These are phyloP conservation scores for Remersonia thermophila DNA, from an alignment of 2,329 filamentous ascomycete species.

Conservation along the genomic window DNA sequence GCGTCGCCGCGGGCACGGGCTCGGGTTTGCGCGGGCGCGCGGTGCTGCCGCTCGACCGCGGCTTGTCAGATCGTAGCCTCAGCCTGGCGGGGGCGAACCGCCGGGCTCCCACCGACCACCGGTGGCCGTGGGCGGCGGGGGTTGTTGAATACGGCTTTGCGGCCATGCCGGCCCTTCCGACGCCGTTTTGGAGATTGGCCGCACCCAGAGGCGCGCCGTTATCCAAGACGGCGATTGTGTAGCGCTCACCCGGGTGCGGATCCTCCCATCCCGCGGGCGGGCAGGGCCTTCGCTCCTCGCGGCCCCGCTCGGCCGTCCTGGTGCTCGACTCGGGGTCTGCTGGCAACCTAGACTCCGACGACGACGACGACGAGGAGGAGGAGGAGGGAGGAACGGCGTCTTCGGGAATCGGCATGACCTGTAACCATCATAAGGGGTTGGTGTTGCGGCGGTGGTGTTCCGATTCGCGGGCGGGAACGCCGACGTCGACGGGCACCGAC, in stretches of 20 bases:
- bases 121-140: conserved; percentile 15
- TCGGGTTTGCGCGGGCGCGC: conserved; percentile 6
- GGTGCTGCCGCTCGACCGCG: conserved; percentile 21
- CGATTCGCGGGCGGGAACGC: conserved; percentile 25
- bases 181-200: conserved; percentile 18
- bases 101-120: conserved; percentile 7
- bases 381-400: conserved; percentile 22
- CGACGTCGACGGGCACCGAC: conserved; percentile 26
- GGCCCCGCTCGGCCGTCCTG: conserved; percentile 7
- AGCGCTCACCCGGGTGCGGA: conserved; percentile 33
- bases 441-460: conserved; percentile 22
- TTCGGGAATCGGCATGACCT: conserved; percentile 41
- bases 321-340: conserved; percentile 6
- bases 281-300: conserved; percentile 14
- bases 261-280: conserved; percentile 28
- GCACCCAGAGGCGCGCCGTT: conserved; percentile 17
- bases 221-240: conserved; percentile 22
- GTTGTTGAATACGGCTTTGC: conserved; percentile 32
- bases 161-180: conserved; percentile 34
- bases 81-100: conserved; percentile 13
- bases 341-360: conserved; percentile 8
- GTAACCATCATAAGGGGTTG: conserved; percentile 42
- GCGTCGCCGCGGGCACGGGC: conserved; percentile 15
- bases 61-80: conserved; percentile 3
- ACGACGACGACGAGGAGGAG: no score